Conservation (phyloP, 495 filamentous ascomycete genomes). For the Elasticomyces elasticus region DNA sequence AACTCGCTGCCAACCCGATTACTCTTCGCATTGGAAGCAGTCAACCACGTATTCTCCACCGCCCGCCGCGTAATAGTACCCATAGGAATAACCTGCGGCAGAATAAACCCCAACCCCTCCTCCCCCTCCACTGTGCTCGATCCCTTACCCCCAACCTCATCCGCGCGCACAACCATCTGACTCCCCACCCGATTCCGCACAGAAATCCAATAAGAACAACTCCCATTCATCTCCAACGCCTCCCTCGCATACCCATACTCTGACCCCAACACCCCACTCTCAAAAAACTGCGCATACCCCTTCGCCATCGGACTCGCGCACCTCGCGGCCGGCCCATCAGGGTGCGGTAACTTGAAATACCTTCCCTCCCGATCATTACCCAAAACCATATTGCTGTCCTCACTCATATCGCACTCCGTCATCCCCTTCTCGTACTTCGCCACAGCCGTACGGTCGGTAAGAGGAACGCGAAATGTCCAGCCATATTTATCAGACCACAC, state of each 20-base stretch:
- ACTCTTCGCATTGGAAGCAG: conserved; percentile 88
- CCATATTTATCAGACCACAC: conserved; percentile 88
- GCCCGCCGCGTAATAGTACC: conserved; percentile 94
- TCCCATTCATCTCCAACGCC: conserved; percentile 94
- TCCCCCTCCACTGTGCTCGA: conserved; percentile 9
- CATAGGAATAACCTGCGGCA: conserved; percentile 99
- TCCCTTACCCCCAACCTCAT: conserved; percentile 33
- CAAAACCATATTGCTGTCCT: conserved; percentile 52
- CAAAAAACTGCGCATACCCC: conserved; percentile 80
- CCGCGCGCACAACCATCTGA: conserved; percentile 84
- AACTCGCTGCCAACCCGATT: conserved; percentile 95
- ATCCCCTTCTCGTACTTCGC: conserved; percentile 60
- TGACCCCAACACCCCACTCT: conserved; percentile 74
- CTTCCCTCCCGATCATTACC: conserved; percentile 53
- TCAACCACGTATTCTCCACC: conserved; percentile 97
- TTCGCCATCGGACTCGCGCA: conserved; percentile 84
- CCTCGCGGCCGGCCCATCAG: conserved; percentile 77
- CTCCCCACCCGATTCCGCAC: conserved; percentile 82
- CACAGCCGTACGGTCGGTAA: conserved; percentile 47
- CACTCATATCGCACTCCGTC: conserved; percentile 60
- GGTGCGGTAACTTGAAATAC: conserved; percentile 94
- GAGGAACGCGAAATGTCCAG: conserved; percentile 78
- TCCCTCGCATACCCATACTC: conserved; percentile 85
- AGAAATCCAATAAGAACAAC: conserved; percentile 97
- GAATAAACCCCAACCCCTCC: conserved; percentile 63